Conservation (phyloP, 2,329 filamentous ascomycete genomes). For the Nemania sp. region DNA sequence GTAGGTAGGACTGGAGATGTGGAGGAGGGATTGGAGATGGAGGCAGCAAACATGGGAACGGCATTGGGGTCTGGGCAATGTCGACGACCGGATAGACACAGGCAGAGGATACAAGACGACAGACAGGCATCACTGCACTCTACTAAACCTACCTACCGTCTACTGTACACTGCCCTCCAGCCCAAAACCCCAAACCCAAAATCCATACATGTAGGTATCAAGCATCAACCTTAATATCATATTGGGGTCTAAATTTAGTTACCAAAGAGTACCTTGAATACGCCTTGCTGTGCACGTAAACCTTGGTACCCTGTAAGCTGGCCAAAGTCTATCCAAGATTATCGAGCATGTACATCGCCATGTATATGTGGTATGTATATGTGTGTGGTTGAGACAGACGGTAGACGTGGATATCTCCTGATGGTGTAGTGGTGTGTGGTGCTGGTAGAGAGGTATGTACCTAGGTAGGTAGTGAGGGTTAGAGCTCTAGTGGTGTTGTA, state of each 20-base stretch:
- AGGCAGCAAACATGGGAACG: slow-evolving; percentile 1
- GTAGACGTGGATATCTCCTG: slow-evolving; percentile 49
- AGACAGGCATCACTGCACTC: slow-evolving; percentile 18
- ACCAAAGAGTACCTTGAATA: background rate
- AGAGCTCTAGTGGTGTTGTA: slow-evolving; percentile 45
- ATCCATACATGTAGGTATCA: no score
- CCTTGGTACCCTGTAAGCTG: slow-evolving; percentile 4
- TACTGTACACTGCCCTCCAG: slow-evolving; percentile 17
- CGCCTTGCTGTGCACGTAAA: background rate
- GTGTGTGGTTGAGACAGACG: slow-evolving; percentile 11
- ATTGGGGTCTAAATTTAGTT: slow-evolving; percentile 15
- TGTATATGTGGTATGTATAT: background rate
- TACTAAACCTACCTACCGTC: background rate
- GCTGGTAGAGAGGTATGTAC: slow-evolving; percentile 24
- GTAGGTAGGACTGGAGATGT: background rate
- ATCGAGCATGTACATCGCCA: background rate
- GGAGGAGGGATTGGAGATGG: background rate
- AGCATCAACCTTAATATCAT: slow-evolving; percentile 28
- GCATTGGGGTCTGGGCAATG: background rate
- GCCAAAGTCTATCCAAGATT: background rate
- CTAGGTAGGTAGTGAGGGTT: background rate
- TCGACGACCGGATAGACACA: slow-evolving; percentile 2
- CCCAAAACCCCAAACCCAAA: slow-evolving; percentile 14
- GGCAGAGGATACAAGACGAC: no score
- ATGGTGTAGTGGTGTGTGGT: slow-evolving; percentile 40